phyloP scores from a whole-genome alignment of 2,329 filamentous ascomycete genomes.

The Neofusicoccum kwambonambiense region DNA sequence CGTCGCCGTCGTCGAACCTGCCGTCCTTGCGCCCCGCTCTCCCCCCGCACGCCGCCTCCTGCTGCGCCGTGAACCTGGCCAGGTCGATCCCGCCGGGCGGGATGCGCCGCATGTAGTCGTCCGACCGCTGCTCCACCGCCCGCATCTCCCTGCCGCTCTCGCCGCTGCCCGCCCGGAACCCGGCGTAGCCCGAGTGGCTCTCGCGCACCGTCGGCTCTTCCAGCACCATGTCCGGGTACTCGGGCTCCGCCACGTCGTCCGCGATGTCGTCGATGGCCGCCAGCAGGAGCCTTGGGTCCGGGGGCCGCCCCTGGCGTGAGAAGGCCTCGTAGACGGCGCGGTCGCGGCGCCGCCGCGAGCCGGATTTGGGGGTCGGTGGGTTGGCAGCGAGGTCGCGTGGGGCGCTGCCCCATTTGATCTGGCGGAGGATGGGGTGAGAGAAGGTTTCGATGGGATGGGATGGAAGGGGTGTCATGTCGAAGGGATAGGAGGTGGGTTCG shows the following conservation, averaged over 20 bases:
- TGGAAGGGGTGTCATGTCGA: background rate
- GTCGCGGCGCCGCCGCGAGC: background rate
- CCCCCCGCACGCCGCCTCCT: background rate
- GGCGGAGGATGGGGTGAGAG: background rate
- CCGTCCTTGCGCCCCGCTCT: too few species aligned
- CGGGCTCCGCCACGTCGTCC: slow-evolving; percentile 3
- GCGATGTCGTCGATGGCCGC: slow-evolving; percentile 13
- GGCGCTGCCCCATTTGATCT: slow-evolving; percentile 2
- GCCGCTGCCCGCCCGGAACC: background rate
- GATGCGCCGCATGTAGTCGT: slow-evolving; percentile 6
- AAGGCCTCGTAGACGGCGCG: slow-evolving; percentile 14
- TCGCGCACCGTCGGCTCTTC: background rate
- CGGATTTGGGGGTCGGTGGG: background rate
- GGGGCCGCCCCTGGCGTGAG: background rate
- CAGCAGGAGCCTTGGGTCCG: background rate
- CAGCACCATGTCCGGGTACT: slow-evolving; percentile 17
- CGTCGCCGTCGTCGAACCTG: too few species aligned
- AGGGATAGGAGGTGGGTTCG: background rate
- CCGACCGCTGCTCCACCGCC: background rate
- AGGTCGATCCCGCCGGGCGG: slow-evolving; percentile 10
- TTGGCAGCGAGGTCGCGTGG: too few species aligned
- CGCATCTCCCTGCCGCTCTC: background rate
- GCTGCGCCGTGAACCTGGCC: slow-evolving; percentile 1
- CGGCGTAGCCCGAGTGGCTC: background rate
- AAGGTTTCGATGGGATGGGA: background rate